Percentiles rank a stretch among this genome's conserved stretches.
phyloP scores from a whole-genome alignment of 768 basidiomycete species.

The Lanmaoa pseudosensibilis region DNA sequence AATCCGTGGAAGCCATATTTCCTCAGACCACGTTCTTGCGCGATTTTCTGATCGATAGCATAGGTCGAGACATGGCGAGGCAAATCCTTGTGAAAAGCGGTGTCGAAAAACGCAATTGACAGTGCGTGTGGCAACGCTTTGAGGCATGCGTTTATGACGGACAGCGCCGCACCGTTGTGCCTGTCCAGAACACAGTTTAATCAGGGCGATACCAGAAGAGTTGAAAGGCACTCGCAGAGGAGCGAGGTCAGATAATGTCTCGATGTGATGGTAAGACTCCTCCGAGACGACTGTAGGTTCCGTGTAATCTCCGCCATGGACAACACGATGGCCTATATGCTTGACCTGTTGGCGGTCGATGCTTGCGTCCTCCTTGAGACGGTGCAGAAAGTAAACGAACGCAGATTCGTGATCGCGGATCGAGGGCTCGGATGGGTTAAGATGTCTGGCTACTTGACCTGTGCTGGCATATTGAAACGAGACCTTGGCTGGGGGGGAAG shows the following conservation, averaged over 20 bases:
- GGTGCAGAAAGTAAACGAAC: constrained; percentile 58
- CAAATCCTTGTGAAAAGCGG: constrained; percentile 78
- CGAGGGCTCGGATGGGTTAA: constrained; percentile 30
- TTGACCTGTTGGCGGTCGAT: constrained; percentile 46
- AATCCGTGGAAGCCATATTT: constrained; percentile 94
- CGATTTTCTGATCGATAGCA: constrained; percentile 65
- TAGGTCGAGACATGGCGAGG: constrained; percentile 78
- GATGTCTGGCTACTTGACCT: constrained; percentile 1
- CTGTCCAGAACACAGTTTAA: constrained; percentile 28
- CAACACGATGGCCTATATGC: constrained; percentile 74
- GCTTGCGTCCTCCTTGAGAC: constrained; percentile 41
- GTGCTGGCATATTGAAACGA: constrained; percentile 35
- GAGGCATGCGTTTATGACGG: constrained; percentile 62
- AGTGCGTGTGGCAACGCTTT: constrained; percentile 61
- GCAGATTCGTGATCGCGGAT: constrained; percentile 62
- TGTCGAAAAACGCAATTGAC: constrained; percentile 87
- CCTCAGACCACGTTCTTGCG: constrained; percentile 64
- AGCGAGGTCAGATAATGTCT: constrained; percentile 74
- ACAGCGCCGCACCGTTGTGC: constrained; percentile 62
- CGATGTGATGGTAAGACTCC: constrained; percentile 69
- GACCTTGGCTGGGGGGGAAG: constrained; percentile 53
- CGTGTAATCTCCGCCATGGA: constrained; percentile 83
- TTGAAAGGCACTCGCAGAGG: constrained; percentile 57
- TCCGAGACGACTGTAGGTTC: constrained; percentile 68
- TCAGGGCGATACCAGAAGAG: background rate